Conservation (phyloP, 805 yeast genomes). For the Metschnikowia sp. region DNA sequence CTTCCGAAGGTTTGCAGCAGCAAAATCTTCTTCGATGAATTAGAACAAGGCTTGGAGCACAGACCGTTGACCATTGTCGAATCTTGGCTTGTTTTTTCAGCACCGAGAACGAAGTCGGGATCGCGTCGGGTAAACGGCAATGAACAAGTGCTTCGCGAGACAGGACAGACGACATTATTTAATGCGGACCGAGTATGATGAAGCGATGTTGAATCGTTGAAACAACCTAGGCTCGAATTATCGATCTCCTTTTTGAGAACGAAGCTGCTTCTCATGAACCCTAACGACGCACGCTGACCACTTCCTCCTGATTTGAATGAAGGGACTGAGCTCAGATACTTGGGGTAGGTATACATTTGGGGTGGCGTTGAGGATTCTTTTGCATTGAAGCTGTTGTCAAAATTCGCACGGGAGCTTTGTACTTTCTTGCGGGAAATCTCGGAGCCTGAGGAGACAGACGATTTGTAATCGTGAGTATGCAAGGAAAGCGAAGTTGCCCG, state of each 20-base stretch:
- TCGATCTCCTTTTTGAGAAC: constrained; percentile 41
- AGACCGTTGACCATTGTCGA: no score
- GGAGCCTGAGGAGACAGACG: constrained; percentile 34
- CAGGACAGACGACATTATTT: not conserved
- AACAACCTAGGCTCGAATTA: constrained; percentile 26
- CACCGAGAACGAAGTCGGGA: no score
- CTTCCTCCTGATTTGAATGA: constrained; percentile 9
- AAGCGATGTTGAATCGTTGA: constrained; percentile 25
- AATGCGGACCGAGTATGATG: not conserved
- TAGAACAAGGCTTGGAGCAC: no score
- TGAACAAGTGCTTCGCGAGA: constrained; percentile 7
- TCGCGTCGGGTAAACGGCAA: not conserved
- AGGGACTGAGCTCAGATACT: constrained; percentile 15
- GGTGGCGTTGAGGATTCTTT: constrained; percentile 5
- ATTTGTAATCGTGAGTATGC: constrained; percentile 36
- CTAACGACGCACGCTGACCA: constrained; percentile 33
- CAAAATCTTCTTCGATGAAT: no score
- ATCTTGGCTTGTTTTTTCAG: no score
- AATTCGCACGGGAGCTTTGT: no score
- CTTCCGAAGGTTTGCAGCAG: no score
- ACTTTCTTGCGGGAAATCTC: constrained; percentile 5
- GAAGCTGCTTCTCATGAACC: constrained; percentile 43
- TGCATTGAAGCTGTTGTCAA: not conserved
- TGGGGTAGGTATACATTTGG: constrained; percentile 4
- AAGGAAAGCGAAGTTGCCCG: constrained; percentile 37